Evolutionary conservation across 2,329 filamentous ascomycete genomes (phyloP).

Genomic region (Penicillium sp.): DNA sequence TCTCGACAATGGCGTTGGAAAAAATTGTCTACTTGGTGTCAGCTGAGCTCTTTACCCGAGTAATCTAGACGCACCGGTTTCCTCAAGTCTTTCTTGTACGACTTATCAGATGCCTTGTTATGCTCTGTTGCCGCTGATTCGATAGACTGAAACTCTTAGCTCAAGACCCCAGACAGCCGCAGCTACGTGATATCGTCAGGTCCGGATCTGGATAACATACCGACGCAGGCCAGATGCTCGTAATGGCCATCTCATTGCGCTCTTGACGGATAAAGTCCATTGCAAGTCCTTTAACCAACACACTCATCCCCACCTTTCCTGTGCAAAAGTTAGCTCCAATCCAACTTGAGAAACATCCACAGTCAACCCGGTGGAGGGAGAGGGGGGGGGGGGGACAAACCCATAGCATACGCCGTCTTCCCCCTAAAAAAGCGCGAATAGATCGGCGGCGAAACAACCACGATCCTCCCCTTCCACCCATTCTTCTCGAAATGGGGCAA

Average conservation of each 20-base stretch:
- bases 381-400: constrained; percentile 27
- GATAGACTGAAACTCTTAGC: constrained; percentile 56
- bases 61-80: constrained; percentile 52
- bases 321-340: neutral
- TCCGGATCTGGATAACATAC: constrained; percentile 52
- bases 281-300: constrained; percentile 77
- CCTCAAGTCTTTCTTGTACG: constrained; percentile 63
- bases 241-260: constrained; percentile 71
- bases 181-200: too few relatives aligned
- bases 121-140: constrained; percentile 74
- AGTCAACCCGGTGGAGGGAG: too few relatives aligned
- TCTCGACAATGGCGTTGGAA: constrained; percentile 76
- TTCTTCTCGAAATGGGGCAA: constrained; percentile 67
- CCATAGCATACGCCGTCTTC: constrained; percentile 81
- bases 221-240: constrained; percentile 79
- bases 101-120: constrained; percentile 51
- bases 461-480: constrained; percentile 64
- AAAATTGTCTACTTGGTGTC: constrained; percentile 61
- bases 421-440: constrained; percentile 84
- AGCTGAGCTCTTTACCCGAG: neutral
- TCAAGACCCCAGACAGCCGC: neutral
- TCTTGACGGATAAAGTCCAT: constrained; percentile 78
- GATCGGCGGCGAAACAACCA: constrained; percentile 83
- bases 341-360: too few relatives aligned
- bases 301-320: constrained; percentile 80